These are phyloP conservation scores for Neocallimastix lanati DNA, from an alignment of 192 early-diverging fungal genomes.

Conservation along the genomic window DNA sequence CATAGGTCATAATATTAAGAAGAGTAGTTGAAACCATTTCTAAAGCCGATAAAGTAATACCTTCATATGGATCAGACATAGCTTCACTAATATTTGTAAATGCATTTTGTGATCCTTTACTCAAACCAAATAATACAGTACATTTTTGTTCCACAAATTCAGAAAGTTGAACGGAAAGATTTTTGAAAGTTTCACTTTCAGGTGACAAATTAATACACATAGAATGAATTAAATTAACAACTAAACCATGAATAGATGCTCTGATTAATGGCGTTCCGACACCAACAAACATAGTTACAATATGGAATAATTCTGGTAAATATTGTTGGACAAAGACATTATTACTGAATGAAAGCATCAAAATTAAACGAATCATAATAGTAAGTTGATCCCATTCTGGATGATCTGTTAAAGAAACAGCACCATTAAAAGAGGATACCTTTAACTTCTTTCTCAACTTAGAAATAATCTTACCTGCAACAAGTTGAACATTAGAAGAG, in stretches of 20 bases:
- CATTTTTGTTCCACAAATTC: slow-evolving; percentile 70
- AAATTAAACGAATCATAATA: slow-evolving; percentile 64
- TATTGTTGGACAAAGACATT: slow-evolving; percentile 57
- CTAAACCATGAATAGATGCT: slow-evolving; percentile 79
- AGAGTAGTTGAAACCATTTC: slow-evolving; percentile 38
- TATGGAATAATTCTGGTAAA: slow-evolving; percentile 72
- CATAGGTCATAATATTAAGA: slow-evolving; percentile 38
- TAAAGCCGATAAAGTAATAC: slow-evolving; percentile 39
- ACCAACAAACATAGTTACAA: slow-evolving; percentile 67
- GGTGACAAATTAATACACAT: slow-evolving; percentile 44
- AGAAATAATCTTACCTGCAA: slow-evolving; percentile 55
- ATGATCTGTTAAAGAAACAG: slow-evolving; percentile 55
- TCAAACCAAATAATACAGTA: slow-evolving; percentile 58
- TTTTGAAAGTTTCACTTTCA: slow-evolving; percentile 28
- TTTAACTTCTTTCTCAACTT: slow-evolving; percentile 65
- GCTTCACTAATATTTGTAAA: slow-evolving; percentile 30
- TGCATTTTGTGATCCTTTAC: slow-evolving; percentile 18
- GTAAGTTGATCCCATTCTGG: slow-evolving; percentile 84
- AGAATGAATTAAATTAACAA: slow-evolving; percentile 78
- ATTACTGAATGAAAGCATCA: slow-evolving; percentile 76
- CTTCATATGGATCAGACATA: slow-evolving; percentile 16
- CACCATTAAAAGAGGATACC: slow-evolving; percentile 54
- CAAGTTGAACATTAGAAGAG: slow-evolving; percentile 44
- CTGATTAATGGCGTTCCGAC: slow-evolving; percentile 69
- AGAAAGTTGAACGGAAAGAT: slow-evolving; percentile 37